phyloP scores from a whole-genome alignment of 2,329 filamentous ascomycete genomes.

The Biscogniauxia sp. region DNA sequence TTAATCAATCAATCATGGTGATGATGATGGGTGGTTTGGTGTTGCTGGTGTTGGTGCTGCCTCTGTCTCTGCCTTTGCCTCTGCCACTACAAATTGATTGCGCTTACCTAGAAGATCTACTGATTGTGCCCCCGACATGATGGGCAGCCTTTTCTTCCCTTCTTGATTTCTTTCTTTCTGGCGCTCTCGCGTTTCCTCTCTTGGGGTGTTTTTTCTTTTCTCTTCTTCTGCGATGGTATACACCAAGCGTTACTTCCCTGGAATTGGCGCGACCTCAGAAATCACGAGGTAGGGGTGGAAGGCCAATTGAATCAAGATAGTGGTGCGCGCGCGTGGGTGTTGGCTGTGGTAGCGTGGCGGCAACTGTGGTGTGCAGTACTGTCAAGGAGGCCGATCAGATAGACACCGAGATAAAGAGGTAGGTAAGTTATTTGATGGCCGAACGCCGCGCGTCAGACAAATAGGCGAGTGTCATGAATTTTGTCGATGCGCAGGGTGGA shows the following conservation, averaged over 20 bases:
- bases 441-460: neutral
- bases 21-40: neutral
- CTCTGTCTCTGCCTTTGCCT: too few relatives aligned
- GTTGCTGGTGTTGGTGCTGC: too few relatives aligned
- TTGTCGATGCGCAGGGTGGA: neutral
- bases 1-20: neutral
- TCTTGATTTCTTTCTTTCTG: neutral
- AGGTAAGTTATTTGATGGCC: too few relatives aligned
- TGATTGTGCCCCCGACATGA: conserved; percentile 17
- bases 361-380: neutral
- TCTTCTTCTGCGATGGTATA: too few relatives aligned
- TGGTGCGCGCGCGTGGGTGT: too few relatives aligned
- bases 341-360: neutral
- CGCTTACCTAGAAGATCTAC: conserved; percentile 21
- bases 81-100: neutral
- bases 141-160: conserved; percentile 8
- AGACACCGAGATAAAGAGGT: neutral
- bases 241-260: neutral
- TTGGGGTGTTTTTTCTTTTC: too few relatives aligned
- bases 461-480: neutral
- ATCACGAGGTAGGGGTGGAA: neutral
- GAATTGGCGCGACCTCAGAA: neutral
- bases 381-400: neutral
- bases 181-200: too few relatives aligned
- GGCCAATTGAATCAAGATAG: neutral